Base-by-base conservation (phyloP, 768 basidiomycete species). In the Multifurca ochricompacta region DNA sequence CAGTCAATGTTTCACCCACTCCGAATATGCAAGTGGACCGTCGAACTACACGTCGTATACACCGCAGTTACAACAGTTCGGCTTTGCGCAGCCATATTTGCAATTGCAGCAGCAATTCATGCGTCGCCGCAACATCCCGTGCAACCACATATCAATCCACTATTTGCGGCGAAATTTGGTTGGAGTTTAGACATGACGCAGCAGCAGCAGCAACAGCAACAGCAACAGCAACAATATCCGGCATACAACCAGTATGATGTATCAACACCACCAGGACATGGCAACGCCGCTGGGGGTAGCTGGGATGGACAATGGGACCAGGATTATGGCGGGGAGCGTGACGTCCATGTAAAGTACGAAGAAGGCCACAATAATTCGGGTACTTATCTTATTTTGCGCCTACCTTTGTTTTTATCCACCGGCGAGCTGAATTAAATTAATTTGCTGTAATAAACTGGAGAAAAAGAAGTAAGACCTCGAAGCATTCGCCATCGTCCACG, bases 121-220 rank as follows among this genome's bases (percentile, higher is more conserved):
- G n/a, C n/a, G 28, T 23, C 50, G 34, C 49, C 51, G 16, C 68
- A 64, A 42, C 58, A 63, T 28, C 64, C 73, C 64, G 73, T 88
- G n/a, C 85, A 88, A 59, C 88, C 88, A 6, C 88, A 91, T 63
- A 90, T 91, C 54, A 90, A 91, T 62, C 88, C 88, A 8, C 77
- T 82, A 10, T 90, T 91, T 67, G 85, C 86, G 13, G 77, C 79
- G 30, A 70, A 71, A 27, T 85, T 87, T 58, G 84, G 81, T 23
- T 66, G 82, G 53, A 70, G 74, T 45, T 56, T 77, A 56, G 68
- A 63, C 53, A 64, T 64, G 48, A 49, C 53, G 53, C 56, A 55
- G 23, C 44, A 31, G 14, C 56, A 47, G 43, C 52, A 46, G n/a
- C n/a, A n/a, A n/a, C n/a, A n/a, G n/a, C n/a, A n/a, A n/a, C n/a